A percentile compares a stretch with the other conserved stretches of the same genome.
Conservation (phyloP, 129 eudicot genomes). For the Ambrosia artemisiifolia region DNA sequence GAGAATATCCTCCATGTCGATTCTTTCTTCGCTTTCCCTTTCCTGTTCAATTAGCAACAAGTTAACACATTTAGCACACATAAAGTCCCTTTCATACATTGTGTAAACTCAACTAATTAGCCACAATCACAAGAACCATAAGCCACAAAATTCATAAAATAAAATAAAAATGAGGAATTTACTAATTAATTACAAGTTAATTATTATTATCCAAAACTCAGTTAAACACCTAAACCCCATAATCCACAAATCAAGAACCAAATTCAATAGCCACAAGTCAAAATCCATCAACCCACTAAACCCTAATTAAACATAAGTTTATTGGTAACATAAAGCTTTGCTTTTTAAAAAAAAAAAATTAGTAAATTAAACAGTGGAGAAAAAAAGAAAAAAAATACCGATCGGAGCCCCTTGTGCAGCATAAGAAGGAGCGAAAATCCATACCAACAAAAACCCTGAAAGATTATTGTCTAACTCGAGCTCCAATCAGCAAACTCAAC, state of each 20-base stretch:
- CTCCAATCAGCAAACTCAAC: slow-evolving; percentile 13
- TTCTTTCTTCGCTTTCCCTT: slow-evolving; percentile 53
- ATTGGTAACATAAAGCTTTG: background rate
- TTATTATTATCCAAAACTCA: too few species aligned
- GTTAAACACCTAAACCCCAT: too few species aligned
- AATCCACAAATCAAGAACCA: background rate
- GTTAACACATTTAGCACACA: background rate
- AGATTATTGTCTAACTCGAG: slow-evolving; percentile 3
- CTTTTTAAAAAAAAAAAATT: background rate
- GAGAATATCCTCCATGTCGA: slow-evolving; percentile 84
- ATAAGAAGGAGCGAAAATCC: slow-evolving; percentile 41
- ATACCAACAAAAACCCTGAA: slow-evolving; percentile 24
- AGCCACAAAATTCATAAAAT: background rate
- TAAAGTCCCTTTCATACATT: background rate
- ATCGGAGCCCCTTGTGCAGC: slow-evolving; percentile 41
- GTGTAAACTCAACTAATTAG: background rate
- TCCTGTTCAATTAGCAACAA: slow-evolving; percentile 35
- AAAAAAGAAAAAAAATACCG: slow-evolving; percentile 34
- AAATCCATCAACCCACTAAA: slow-evolving; percentile 8
- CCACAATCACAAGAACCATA: background rate
- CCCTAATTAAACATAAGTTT: slow-evolving; percentile 4
- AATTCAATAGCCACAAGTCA: background rate
- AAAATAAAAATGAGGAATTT: background rate
- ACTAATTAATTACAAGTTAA: too few species aligned
- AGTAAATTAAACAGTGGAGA: slow-evolving; percentile 4